Evolutionary conservation across 1,284 basidiomycete genomes (phyloP), one percentile per base, ranked within the genome.

Genomic region (Microbotryum intermedium): DNA sequence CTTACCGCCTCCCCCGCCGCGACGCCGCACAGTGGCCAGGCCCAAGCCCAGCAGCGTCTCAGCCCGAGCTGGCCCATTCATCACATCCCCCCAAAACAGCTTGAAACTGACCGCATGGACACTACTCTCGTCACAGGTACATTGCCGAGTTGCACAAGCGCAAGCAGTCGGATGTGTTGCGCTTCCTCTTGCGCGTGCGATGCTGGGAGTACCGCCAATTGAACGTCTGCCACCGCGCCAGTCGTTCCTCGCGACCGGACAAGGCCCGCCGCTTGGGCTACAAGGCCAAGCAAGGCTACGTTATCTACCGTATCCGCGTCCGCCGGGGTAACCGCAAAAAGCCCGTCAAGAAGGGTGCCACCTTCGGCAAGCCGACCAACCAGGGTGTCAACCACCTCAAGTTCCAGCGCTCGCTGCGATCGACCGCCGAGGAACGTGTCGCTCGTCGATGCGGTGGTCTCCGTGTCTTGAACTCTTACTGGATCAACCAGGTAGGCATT

Each of bases 381-480:
- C 95, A 98, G 82, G 95, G 95, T 88, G 88, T 98, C 75, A 97
- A 94, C 83, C 93, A 98, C 77, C 84, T 99, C 79, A 99, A 99
- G 81, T 91, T 84, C 83, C 92, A 97, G 79, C 86, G 94, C 70
- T 86, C 92, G 66, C 82, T 97, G 74, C 85, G 89, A 76, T 87
- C 88, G 72, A 88, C 87, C 61, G 95, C 95, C 59, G 95, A 99
- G 81, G 95, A 98, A 83, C 90, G 95, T 77, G 92, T 98, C 69
- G 95, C 92, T 65, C 86, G 85, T 74, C 85, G 94, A 73, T 98
- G 94, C 76, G 90, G 91, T 60, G 97, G 97, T 79, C 79, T 98
- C 73, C 85, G 94, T 64, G 93, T 98, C 57, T 67, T 78, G 50
- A 77, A 72, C 70, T 97, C 93, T 61, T 99, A 99, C 85, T 97